Percentiles rank a stretch among this genome's conserved stretches.
Evolutionary conservation across 495 filamentous ascomycete species (phyloP).

Genomic region (Emericellopsis terricola): DNA sequence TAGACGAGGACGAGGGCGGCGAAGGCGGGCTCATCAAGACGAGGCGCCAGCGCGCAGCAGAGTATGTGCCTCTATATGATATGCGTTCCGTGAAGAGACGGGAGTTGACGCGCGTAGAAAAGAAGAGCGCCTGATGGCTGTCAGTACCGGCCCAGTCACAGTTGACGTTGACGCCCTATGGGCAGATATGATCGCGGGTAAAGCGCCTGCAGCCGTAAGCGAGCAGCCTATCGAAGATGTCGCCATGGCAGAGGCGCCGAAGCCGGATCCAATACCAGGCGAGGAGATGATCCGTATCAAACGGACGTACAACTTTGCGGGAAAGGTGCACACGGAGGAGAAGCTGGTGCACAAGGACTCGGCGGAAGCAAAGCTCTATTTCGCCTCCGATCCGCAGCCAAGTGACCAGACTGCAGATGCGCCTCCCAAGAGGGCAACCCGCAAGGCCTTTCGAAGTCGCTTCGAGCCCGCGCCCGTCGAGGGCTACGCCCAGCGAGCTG

Average conservation of each 20-base stretch:
- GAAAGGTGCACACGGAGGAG: constrained; percentile 65
- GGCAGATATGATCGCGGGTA: constrained; percentile 50
- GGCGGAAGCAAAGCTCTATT: constrained; percentile 63
- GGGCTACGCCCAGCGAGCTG: constrained; percentile 20
- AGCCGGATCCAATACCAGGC: constrained; percentile 3
- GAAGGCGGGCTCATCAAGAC: constrained; percentile 75
- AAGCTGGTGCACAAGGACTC: constrained; percentile 64
- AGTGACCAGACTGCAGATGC: constrained; percentile 11
- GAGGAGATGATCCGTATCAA: constrained; percentile 52
- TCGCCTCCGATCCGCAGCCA: constrained; percentile 32
- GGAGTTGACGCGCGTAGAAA: no score
- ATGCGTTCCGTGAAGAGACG: no score
- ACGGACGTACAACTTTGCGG: constrained; percentile 80
- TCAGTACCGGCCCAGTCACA: constrained; percentile 49
- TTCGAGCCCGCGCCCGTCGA: constrained; percentile 56
- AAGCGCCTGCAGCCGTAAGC: constrained; percentile 4
- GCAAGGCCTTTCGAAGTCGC: constrained; percentile 51
- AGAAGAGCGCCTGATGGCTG: constrained; percentile 43
- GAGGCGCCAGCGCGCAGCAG: constrained; percentile 43
- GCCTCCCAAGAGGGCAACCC: constrained; percentile 36
- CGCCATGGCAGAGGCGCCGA: constrained; percentile 7
- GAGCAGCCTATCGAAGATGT: constrained; percentile 2
- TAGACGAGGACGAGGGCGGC: constrained; percentile 34
- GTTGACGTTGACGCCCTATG: constrained; percentile 83
- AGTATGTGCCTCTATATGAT: no score